Evolutionary conservation across 2,329 filamentous ascomycete species (phyloP), one percentile per base, ranked within the genome.

Genomic region (Cladosporium sp.): DNA sequence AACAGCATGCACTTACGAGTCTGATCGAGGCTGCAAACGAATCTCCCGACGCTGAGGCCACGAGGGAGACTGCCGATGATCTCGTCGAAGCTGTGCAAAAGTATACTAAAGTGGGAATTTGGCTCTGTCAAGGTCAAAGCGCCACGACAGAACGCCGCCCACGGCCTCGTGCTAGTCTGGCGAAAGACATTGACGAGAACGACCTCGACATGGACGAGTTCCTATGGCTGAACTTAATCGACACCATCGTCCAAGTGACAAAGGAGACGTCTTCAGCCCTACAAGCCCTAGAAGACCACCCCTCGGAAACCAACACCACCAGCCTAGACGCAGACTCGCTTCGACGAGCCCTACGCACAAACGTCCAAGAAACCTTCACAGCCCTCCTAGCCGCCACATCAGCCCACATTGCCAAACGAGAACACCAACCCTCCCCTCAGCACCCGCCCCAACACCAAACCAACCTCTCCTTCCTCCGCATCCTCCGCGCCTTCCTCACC

Each of bases 361-460:
- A 94, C 28, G 93, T 98, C 7, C 95, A 99, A 75, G 89, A 93
- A 72, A 91, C 91, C 1, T 98, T 99, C 75, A 96, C 92, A 3
- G 90, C 93, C 0, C 84, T 98, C 18, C 85, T 97, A 28, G 87
- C 89, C 1, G 88, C 90, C 44, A 94, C 91, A 0, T 92, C 91
- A 18, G 59, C 56, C 69, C 57, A 62, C 50, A 37, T 28, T 5
- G 21, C 55, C 21, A 50, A 68, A 18, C 55, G 29, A 29, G 66
- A 46, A 21, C 70, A 40, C 12, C 55, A 31, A 31, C 67, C 56
- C 64, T 60, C 49, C 67, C 56, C 62, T 59, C 53, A 8, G 12
- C 29, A 44, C 29, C 44, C 5, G 10, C 70, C 75, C 21, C 72
- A 69, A 75, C 14, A 68, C 35, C 28, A 21, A 29, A 21, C 79